Base-by-base conservation (phyloP, 1,139 yeast species). In the Zygotorulaspora mrakii region DNA sequence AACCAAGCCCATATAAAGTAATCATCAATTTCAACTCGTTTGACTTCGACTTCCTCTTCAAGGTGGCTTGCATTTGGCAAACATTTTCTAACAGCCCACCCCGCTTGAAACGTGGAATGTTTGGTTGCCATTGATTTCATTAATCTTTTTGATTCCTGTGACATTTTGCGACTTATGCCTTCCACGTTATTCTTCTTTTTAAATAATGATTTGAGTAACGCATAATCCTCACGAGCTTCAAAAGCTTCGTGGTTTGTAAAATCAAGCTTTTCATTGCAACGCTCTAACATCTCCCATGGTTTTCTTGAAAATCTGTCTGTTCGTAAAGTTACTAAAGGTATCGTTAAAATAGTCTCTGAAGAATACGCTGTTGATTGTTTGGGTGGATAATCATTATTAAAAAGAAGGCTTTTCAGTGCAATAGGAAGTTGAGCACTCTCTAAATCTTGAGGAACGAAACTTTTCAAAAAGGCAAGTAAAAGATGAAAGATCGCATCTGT, bases 1-100 rank as follows among this genome's bases (percentile, higher is more conserved):
- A 86, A 68, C 96, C 96, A 87, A 0, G 95, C 77, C 95, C 95
- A 87, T 20, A 86, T 84, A 55, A 82, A 86, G 57, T 83, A 87
- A 57, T 87, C 96, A 61, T 85, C 94, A 22, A 87, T 76, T 2
- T 86, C 73, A 1, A 84, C 82, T 46, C 84, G 75, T 12, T 71
- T 64, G 2, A 86, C 79, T 21, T 79, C 74, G 7, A 67, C 62
- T 13, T 35, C 42, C 26, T 53, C 58, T 24, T 35, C 43, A 9
- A 27, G 31, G 31, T 39, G 39, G 11, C 45, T 37, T 4, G 36
- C 43, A 21, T 48, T 42, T 5, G 49, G 37, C 10, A 48, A 22
- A 22, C 53, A 47, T 14, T 45, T 48, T 31, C 55, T 46, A 22
- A 50, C 47, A 7, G 64, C 61, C 71, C 71, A 67, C 7, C 70